Conservation (phyloP, 2,329 filamentous ascomycete species). For the Calonectria hongkongensis region DNA sequence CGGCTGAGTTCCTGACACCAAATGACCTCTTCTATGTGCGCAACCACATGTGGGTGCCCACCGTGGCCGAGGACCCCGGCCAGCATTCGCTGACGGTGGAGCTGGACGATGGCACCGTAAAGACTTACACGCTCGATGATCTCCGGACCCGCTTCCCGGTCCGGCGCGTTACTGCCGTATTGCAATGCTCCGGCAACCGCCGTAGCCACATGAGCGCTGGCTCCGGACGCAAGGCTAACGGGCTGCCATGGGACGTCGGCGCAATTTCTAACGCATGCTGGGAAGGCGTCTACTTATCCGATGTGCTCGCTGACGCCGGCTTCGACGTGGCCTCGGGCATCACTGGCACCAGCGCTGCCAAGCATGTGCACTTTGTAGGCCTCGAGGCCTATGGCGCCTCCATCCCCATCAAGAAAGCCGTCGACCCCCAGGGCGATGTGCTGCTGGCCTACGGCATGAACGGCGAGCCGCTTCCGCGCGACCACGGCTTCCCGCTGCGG, state of each 20-base stretch:
- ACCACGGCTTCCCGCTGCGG: constrained; percentile 80
- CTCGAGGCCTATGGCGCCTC: constrained; percentile 77
- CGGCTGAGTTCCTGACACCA: constrained; percentile 71
- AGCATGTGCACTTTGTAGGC: constrained; percentile 75
- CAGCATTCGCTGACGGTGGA: constrained; percentile 72
- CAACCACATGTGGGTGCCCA: constrained; percentile 79
- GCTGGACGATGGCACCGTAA: constrained; percentile 71
- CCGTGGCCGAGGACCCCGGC: constrained; percentile 60
- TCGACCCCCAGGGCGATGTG: constrained; percentile 78
- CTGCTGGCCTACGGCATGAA: constrained; percentile 82
- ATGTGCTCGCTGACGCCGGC: constrained; percentile 74
- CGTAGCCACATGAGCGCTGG: constrained; percentile 74
- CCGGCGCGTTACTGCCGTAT: constrained; percentile 71
- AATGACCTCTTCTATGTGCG: constrained; percentile 75
- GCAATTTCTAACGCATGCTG: constrained; percentile 77
- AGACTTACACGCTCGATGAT: constrained; percentile 72
- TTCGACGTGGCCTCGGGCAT: constrained; percentile 64
- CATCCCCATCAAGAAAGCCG: constrained; percentile 75
- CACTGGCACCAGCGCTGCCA: constrained; percentile 61
- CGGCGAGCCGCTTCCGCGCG: constrained; percentile 75
- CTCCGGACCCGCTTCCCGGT: constrained; percentile 71
- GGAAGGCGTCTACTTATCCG: constrained; percentile 73
- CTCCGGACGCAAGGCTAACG: constrained; percentile 68
- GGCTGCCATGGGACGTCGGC: constrained; percentile 75
- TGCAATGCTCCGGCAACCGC: constrained; percentile 78